Percentiles rank a stretch among this genome's conserved stretches.
phyloP scores from a whole-genome alignment of 192 early-diverging fungal genomes.

The Dimargaris xerosporica region DNA sequence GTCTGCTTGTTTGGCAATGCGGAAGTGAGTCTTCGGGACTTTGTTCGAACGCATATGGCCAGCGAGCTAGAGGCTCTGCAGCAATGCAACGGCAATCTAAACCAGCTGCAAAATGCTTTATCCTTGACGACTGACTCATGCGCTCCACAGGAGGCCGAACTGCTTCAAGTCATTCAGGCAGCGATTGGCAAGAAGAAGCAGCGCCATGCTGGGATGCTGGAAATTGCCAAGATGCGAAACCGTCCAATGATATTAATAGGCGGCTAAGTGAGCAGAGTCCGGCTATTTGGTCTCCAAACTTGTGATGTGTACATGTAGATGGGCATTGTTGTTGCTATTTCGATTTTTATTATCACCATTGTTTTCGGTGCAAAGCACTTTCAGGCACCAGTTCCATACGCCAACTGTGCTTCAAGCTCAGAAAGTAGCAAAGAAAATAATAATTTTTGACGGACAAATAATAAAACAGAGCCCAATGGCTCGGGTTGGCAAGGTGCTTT shows the following conservation, averaged over 20 bases:
- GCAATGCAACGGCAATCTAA: not conserved
- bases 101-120: not conserved
- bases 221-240: slow-evolving; percentile 68
- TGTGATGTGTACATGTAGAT: too few species aligned
- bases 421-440: too few species aligned
- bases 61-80: slow-evolving; percentile 15
- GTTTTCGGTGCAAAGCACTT: too few species aligned
- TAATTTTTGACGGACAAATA: too few species aligned
- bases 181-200: slow-evolving; percentile 83
- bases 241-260: slow-evolving; percentile 93
- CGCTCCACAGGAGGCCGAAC: slow-evolving; percentile 26
- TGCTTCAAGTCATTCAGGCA: slow-evolving; percentile 51
- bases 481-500: too few species aligned
- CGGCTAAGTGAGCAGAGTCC: slow-evolving; percentile 33
- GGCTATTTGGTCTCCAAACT: not conserved
- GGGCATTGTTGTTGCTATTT: too few species aligned
- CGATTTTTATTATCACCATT: too few species aligned
- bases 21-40: slow-evolving; percentile 72
- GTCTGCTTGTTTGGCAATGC: slow-evolving; percentile 85
- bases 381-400: too few species aligned
- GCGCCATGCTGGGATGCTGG: slow-evolving; percentile 87
- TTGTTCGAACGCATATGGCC: slow-evolving; percentile 42
- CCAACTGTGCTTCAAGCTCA: too few species aligned
- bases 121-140: not conserved
- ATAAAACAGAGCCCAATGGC: too few species aligned